A percentile compares a stretch with the other conserved stretches of the same genome.
These are phyloP conservation scores for Viola odorata DNA, from an alignment of 345 rosid species.

Conservation along the genomic window DNA sequence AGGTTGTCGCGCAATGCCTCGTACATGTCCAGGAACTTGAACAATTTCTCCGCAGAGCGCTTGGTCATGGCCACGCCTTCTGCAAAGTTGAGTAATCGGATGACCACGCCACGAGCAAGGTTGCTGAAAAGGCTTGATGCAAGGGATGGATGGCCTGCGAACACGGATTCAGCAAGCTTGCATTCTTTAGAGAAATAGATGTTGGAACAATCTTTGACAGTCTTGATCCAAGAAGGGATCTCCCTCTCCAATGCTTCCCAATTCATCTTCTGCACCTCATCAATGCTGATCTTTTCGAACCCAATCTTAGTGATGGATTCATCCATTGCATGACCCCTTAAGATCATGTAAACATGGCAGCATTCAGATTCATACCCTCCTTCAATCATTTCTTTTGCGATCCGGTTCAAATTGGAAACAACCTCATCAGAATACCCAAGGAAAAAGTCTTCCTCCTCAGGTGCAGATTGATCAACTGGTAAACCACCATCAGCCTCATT, in stretches of 20 bases:
- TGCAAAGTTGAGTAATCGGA: constrained; percentile 65
- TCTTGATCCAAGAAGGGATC: constrained; percentile 60
- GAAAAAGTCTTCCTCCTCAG: constrained; percentile 11
- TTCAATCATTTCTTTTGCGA: constrained; percentile 53
- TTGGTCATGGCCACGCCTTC: constrained; percentile 72
- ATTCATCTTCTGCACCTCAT: constrained; percentile 70
- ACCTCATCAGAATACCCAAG: constrained; percentile 41
- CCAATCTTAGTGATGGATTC: constrained; percentile 45
- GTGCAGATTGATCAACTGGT: constrained; percentile 11
- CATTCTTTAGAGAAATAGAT: constrained; percentile 52
- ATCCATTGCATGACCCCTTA: constrained; percentile 54
- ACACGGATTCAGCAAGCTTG: constrained; percentile 45
- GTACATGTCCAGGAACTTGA: constrained; percentile 75
- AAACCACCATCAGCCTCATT: not conserved
- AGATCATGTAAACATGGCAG: constrained; percentile 48
- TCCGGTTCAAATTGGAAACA: constrained; percentile 38
- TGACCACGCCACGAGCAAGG: constrained; percentile 42
- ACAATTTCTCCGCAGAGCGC: constrained; percentile 66
- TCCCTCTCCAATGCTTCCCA: constrained; percentile 75
- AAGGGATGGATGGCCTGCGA: constrained; percentile 28
- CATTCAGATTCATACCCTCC: constrained; percentile 74
- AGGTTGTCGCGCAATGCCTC: constrained; percentile 58
- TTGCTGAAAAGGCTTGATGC: constrained; percentile 44
- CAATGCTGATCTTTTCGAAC: constrained; percentile 69
- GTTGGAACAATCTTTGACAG: constrained; percentile 50